phyloP scores from a whole-genome alignment of 2,329 filamentous ascomycete genomes.

The Westerdykella ornata region DNA sequence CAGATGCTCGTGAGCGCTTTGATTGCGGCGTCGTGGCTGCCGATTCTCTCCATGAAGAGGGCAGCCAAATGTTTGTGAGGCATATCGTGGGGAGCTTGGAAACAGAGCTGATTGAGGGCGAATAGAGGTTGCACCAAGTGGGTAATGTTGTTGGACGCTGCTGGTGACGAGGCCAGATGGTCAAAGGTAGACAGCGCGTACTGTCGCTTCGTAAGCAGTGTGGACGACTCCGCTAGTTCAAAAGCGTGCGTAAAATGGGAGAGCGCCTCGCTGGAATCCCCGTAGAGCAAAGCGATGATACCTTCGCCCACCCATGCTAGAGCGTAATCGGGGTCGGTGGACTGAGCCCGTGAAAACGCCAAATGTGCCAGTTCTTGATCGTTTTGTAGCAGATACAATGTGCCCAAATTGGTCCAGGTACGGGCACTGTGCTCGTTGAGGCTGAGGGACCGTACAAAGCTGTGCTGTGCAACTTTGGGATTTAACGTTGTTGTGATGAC shows the following conservation, averaged over 20 bases:
- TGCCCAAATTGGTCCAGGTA: constrained; percentile 85
- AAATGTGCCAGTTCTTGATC: constrained; percentile 83
- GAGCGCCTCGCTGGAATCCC: constrained; percentile 69
- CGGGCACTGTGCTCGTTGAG: constrained; percentile 80
- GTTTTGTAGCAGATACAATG: constrained; percentile 75
- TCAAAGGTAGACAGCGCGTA: constrained; percentile 81
- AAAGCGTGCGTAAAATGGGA: constrained; percentile 89
- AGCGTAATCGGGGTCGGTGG: constrained; percentile 86
- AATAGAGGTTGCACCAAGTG: constrained; percentile 79
- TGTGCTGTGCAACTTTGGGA: constrained; percentile 82
- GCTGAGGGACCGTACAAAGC: constrained; percentile 86
- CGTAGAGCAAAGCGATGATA: constrained; percentile 69
- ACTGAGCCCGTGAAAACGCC: constrained; percentile 84
- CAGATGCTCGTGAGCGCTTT: constrained; percentile 61
- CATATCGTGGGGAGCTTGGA: constrained; percentile 63
- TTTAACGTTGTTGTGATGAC: constrained; percentile 83
- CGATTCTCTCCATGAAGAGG: constrained; percentile 73
- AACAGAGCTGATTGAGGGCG: constrained; percentile 72
- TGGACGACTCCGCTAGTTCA: constrained; percentile 77
- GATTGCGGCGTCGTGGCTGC: constrained; percentile 60
- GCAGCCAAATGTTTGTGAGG: constrained; percentile 70
- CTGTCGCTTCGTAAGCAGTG: constrained; percentile 65
- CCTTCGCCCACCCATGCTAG: constrained; percentile 94
- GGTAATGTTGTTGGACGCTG: constrained; percentile 48
- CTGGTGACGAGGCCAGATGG: constrained; percentile 56